Evolutionary conservation across 495 filamentous ascomycete genomes (phyloP), one percentile per base, ranked within the genome.

Genomic region (Clohesyomyces aquaticus): DNA sequence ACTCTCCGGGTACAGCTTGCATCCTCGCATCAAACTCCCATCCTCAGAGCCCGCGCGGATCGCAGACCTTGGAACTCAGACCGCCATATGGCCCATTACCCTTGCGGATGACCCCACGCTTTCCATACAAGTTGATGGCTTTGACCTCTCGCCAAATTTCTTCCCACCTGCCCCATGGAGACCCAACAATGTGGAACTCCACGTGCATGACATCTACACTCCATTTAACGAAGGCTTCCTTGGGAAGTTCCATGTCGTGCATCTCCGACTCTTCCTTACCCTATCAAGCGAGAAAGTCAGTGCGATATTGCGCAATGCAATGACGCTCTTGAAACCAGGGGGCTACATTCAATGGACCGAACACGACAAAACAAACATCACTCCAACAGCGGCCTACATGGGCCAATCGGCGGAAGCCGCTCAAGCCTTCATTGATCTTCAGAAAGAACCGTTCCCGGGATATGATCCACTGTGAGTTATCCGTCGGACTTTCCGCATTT

Each of bases 121-220:
- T 38, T 38, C 32, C n/a, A 66, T 63, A 4, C 60, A 61, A n/a
- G 56, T 76, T 0, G 59, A 73, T 23, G 73, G 72, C 1, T 76
- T 71, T 28, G 50, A 54, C 22, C 6, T 54, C 16, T 54, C 50
- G 4, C 4, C 4, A 32, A 22, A 8, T 26, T 26, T 21, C 16
- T 54, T 25, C 50, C 50, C 50, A 25, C 50, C 50, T 8, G 6
- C 14, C 4, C 9, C 9, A 18, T 54, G 50, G 50, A 12, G 29
- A 22, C 50, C 50, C 4, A 22, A 22, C 23, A 54, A 54, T 35
- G 50, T 54, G 4, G 19, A 26, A 18, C 50, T 54, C 14, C 28
- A 26, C 27, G 4, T 18, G 19, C 50, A 27, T 12, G 50, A 54
- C 26, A 26, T 29, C 50, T 35, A 21, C 50, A 22, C 4, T 12